Percentiles rank a stretch among this genome's conserved stretches.
phyloP scores from a whole-genome alignment of 164 flowering plant genomes.

The Vitis rotundifolia region DNA sequence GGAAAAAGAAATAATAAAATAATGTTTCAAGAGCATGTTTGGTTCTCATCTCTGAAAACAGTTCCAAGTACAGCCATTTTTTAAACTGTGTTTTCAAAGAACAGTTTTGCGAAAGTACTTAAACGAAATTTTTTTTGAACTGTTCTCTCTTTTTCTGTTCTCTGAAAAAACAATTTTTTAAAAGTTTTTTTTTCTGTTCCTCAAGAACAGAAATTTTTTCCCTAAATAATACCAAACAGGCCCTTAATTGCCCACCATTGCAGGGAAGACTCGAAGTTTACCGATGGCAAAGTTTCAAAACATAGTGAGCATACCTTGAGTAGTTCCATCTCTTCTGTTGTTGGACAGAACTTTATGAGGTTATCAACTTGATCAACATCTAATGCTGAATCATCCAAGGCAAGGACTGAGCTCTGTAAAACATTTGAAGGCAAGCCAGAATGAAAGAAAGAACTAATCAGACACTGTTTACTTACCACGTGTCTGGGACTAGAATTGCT shows the following conservation, averaged over 20 bases:
- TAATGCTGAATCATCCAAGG: conserved; percentile 81
- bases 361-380: conserved; percentile 96
- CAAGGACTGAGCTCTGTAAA: conserved; percentile 76
- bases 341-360: conserved; percentile 94
- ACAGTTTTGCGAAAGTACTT: too few species aligned
- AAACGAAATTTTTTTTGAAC: too few species aligned
- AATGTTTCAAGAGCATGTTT: too few species aligned
- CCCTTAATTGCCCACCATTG: not conserved
- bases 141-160: too few species aligned
- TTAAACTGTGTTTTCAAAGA: too few species aligned
- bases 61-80: too few species aligned
- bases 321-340: conserved; percentile 91
- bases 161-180: too few species aligned
- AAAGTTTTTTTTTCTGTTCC: not conserved
- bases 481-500: too few species aligned
- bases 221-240: too few species aligned
- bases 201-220: not conserved
- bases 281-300: not conserved
- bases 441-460: conserved; percentile 4
- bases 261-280: not conserved
- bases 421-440: conserved; percentile 1
- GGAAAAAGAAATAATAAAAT: too few species aligned
- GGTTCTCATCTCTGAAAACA: too few species aligned
- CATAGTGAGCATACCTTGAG: conserved; percentile 57
- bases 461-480: not conserved